Evolutionary conservation across 345 rosid genomes (phyloP).

Genomic region (Murraya koenigii): DNA sequence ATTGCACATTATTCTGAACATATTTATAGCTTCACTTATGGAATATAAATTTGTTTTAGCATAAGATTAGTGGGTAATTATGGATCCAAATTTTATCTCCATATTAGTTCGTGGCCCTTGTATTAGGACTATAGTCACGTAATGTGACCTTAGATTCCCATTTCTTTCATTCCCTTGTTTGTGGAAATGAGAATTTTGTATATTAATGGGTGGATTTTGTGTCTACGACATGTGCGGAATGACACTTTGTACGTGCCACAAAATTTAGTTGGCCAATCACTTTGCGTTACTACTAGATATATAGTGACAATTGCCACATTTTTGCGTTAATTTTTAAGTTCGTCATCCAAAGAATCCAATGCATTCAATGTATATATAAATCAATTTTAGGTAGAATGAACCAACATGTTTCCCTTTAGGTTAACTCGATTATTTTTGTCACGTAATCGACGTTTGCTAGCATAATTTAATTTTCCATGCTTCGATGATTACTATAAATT

Average conservation of each 20-base stretch:
- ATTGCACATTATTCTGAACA: conserved; percentile 14
- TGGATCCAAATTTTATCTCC: conserved; percentile 16
- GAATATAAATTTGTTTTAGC: conserved; percentile 18
- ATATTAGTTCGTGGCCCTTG: conserved; percentile 16
- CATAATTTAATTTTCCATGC: background rate
- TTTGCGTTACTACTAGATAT: background rate
- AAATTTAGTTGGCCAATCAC: background rate
- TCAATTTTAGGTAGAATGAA: background rate
- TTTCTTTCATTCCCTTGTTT: conserved; percentile 11
- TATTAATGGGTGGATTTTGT: conserved; percentile 2
- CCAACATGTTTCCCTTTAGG: background rate
- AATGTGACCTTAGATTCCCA: conserved; percentile 22
- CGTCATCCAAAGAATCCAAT: background rate
- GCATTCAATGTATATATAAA: background rate
- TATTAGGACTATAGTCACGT: conserved; percentile 18
- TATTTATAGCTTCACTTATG: conserved; percentile 12
- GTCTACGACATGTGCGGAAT: conserved; percentile 1
- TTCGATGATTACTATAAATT: conserved; percentile 12
- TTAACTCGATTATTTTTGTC: conserved; percentile 6
- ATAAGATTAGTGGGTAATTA: background rate
- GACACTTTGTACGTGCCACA: conserved; percentile 15
- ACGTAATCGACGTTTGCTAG: background rate
- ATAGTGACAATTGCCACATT: background rate
- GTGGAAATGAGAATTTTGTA: conserved; percentile 17
- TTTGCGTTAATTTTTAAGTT: background rate